Percentiles rank a stretch among this genome's conserved stretches.
Conservation (phyloP, 2,329 filamentous ascomycete genomes). For the Thermoascus crustaceus region DNA sequence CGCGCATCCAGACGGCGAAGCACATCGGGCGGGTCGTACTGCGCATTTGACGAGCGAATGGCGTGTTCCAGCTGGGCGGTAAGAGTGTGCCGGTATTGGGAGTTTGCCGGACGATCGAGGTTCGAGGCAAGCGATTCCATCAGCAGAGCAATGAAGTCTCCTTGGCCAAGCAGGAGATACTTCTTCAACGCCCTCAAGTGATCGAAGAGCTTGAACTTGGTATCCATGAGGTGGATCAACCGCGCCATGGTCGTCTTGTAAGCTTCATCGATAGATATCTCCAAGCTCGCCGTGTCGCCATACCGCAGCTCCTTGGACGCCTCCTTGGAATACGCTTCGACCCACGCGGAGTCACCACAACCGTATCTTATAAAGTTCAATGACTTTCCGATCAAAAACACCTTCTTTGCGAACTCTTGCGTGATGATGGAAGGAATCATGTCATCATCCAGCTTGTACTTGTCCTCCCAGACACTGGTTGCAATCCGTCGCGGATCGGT, state of each 20-base stretch:
- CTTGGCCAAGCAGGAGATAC: slow-evolving; percentile 88
- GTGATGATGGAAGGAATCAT: slow-evolving; percentile 95
- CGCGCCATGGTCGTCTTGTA: slow-evolving; percentile 98
- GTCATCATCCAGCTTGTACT: slow-evolving; percentile 74
- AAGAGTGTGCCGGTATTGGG: slow-evolving; percentile 90
- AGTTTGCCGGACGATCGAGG: slow-evolving; percentile 88
- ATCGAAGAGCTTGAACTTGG: slow-evolving; percentile 90
- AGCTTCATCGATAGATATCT: slow-evolving; percentile 89
- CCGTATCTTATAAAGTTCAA: slow-evolving; percentile 97
- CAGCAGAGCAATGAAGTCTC: slow-evolving; percentile 91
- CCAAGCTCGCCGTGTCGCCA: slow-evolving; percentile 83
- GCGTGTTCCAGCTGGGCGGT: slow-evolving; percentile 98
- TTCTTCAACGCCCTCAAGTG: slow-evolving; percentile 88
- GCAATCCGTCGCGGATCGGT: slow-evolving; percentile 46
- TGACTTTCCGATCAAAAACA: slow-evolving; percentile 95
- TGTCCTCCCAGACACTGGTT: slow-evolving; percentile 95
- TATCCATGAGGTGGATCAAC: slow-evolving; percentile 84
- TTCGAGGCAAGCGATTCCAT: slow-evolving; percentile 95
- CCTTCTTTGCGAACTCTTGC: slow-evolving; percentile 86
- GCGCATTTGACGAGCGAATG: slow-evolving; percentile 92
- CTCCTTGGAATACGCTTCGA: slow-evolving; percentile 87
- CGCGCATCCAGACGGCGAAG: slow-evolving; percentile 88
- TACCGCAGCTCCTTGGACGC: slow-evolving; percentile 88
- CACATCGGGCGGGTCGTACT: slow-evolving; percentile 88
- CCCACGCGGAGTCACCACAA: slow-evolving; percentile 89